Evolutionary conservation across 495 filamentous ascomycete genomes (phyloP), one percentile per base, ranked within the genome.

Genomic region (Sphaerosporella brunnea): DNA sequence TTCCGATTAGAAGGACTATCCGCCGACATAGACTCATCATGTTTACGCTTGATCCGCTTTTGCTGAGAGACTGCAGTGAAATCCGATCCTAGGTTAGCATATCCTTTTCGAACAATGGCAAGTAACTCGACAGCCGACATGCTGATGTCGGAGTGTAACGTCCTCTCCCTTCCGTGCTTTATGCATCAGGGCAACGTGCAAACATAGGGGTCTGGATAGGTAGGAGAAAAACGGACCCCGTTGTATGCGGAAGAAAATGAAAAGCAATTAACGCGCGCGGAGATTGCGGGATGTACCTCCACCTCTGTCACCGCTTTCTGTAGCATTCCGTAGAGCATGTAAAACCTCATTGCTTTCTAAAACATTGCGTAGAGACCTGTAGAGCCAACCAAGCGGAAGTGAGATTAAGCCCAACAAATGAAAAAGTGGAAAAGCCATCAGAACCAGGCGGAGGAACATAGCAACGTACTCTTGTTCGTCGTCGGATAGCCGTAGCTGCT

Each of bases 291-390:
- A 30, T 38, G 44, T 61, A 61, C 58, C 57, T 60, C 57, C 57
- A 56, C 57, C 58, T 56, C 58, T 56, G 24, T 61, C 58, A 51
- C 58, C 58, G 45, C 58, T 56, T 51, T 61, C 58, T 32, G 58
- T 61, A 45, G 58, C 58, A 15, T 45, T 52, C 24, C 58, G 51
- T 45, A 61, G 53, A 44, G 58, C 58, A 42, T 58, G 52, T 40
- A 61, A 54, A 42, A 61, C 39, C 51, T 54, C 42, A 16, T 46
- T 58, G 25, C 30, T 37, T 30, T 58, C 58, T 26, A 54, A 23
- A 23, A 56, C 51, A 20, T 25, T 36, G 13, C 38, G 41, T 36
- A 26, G 5, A 25, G 30, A 32, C n/a, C 43, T 32, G 23, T 8
- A 37, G 32, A n/a, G n/a, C n/a, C n/a, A n/a, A n/a, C n/a, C n/a